Conservation (phyloP, 164 flowering plant species). For the Echeveria elegans region DNA sequence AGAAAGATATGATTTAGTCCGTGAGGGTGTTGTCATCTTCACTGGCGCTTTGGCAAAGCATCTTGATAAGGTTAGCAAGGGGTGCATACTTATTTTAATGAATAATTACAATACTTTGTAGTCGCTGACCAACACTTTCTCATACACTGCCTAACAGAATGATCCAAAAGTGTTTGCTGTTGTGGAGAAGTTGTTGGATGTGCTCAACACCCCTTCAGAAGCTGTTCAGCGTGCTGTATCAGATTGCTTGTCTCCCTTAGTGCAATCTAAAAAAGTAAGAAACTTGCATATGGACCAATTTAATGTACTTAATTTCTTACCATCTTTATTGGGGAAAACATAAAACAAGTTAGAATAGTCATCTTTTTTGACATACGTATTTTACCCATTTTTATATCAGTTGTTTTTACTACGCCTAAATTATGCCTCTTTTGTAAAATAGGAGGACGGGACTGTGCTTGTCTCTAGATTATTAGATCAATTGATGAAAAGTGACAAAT, state of each 20-base stretch:
- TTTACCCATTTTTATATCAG: neutral
- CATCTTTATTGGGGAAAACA: no score
- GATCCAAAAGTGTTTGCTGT: slow-evolving; percentile 92
- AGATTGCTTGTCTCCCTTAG: slow-evolving; percentile 78
- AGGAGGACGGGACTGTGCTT: slow-evolving; percentile 84
- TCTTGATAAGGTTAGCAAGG: slow-evolving; percentile 50
- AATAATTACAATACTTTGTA: neutral
- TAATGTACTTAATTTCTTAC: neutral
- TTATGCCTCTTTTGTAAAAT: slow-evolving; percentile 13
- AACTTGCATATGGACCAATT: neutral
- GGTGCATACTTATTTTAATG: neutral
- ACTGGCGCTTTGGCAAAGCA: slow-evolving; percentile 97
- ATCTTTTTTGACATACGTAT: no score
- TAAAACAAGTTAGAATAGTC: no score
- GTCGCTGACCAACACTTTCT: neutral
- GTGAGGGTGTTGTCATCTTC: slow-evolving; percentile 97
- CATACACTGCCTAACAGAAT: slow-evolving; percentile 35
- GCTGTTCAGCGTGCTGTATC: slow-evolving; percentile 98
- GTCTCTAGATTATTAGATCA: slow-evolving; percentile 67
- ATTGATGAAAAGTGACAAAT: slow-evolving; percentile 88
- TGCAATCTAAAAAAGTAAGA: slow-evolving; percentile 82
- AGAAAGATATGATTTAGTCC: slow-evolving; percentile 87
- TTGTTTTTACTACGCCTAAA: neutral
- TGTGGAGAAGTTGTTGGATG: slow-evolving; percentile 91
- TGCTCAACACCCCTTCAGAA: slow-evolving; percentile 95